Percentiles rank a stretch among this genome's conserved stretches.
phyloP scores from a whole-genome alignment of 176 grass and related monocot genomes.

The Tillandsia leiboldiana region DNA sequence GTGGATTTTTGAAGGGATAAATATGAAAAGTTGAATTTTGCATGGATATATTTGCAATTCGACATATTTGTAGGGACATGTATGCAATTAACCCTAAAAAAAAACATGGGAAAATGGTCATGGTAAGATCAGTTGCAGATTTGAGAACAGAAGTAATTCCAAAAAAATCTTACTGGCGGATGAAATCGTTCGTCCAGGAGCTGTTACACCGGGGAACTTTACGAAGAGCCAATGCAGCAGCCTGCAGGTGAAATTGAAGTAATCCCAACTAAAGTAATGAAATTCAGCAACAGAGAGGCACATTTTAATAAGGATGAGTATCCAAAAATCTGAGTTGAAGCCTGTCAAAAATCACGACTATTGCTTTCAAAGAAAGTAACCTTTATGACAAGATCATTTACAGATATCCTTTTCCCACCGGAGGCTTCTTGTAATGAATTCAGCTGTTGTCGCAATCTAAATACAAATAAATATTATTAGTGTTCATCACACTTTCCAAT shows the following conservation, averaged over 20 bases:
- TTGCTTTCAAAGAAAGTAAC: constrained; percentile 28
- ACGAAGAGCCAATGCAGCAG: constrained; percentile 82
- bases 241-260: constrained; percentile 33
- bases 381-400: constrained; percentile 98
- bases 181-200: constrained; percentile 92
- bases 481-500: neutral
- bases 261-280: constrained; percentile 1
- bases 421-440: constrained; percentile 74
- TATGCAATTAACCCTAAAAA: no score
- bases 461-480: neutral
- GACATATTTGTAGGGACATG: no score
- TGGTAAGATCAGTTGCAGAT: neutral
- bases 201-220: constrained; percentile 94
- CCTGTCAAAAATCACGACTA: no score
- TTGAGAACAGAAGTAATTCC: neutral
- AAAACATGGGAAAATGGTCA: neutral
- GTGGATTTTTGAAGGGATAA: no score
- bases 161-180: constrained; percentile 64
- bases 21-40: no score
- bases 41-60: no score
- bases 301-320: no score
- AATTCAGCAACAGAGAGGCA: neutral
- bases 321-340: neutral
- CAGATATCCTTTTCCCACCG: constrained; percentile 87
- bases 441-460: constrained; percentile 64